phyloP scores from a whole-genome alignment of 2,329 filamentous ascomycete species.

The Tolypocladium tundrense region DNA sequence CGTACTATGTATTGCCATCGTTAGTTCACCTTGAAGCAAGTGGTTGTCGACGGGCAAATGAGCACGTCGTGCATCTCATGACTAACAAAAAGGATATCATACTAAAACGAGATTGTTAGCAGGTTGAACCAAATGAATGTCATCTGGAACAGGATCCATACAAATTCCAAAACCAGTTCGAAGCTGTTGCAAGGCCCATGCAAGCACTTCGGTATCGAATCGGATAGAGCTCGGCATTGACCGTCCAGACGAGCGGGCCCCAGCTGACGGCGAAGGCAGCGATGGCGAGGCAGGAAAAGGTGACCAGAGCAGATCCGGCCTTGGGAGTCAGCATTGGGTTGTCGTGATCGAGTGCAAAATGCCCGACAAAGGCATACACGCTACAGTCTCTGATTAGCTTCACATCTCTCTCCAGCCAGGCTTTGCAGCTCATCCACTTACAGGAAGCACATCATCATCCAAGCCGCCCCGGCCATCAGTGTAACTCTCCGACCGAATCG shows the following conservation, averaged over 20 bases:
- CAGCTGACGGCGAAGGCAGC: slow-evolving; percentile 58
- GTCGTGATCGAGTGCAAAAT: slow-evolving; percentile 29
- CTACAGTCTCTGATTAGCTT: slow-evolving; percentile 7
- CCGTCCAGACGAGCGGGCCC: slow-evolving; percentile 60
- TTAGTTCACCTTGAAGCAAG: background rate
- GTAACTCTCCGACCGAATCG: slow-evolving; percentile 53
- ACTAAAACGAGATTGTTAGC: slow-evolving; percentile 8
- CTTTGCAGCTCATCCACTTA: slow-evolving; percentile 3
- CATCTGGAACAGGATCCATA: slow-evolving; percentile 23
- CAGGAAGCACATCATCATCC: slow-evolving; percentile 46
- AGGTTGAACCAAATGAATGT: background rate
- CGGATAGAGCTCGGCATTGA: slow-evolving; percentile 56
- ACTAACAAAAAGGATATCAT: slow-evolving; percentile 37
- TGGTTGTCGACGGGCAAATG: background rate
- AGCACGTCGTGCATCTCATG: background rate
- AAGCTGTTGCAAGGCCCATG: slow-evolving; percentile 46
- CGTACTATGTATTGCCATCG: slow-evolving; percentile 31
- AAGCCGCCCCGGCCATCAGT: slow-evolving; percentile 52
- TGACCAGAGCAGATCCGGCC: slow-evolving; percentile 51
- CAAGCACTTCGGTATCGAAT: slow-evolving; percentile 41
- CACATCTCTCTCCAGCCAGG: background rate
- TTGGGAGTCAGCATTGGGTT: slow-evolving; percentile 33
- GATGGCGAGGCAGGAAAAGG: slow-evolving; percentile 61
- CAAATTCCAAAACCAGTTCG: slow-evolving; percentile 60
- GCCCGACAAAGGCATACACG: slow-evolving; percentile 38